These are phyloP conservation scores for Alnus glutinosa DNA, from an alignment of 306 rosid species.

Conservation along the genomic window DNA sequence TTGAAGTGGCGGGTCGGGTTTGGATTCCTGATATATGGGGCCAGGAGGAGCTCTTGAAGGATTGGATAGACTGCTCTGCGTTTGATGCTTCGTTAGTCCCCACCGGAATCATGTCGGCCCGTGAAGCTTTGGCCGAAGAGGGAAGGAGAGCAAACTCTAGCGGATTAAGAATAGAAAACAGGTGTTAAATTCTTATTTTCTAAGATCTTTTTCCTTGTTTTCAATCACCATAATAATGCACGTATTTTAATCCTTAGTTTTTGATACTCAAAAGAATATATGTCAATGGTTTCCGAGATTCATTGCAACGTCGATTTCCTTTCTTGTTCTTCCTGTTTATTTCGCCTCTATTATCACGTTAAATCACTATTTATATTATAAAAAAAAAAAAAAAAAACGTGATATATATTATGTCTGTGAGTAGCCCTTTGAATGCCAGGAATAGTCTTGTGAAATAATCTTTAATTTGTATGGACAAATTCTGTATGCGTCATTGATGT, in stretches of 20 bases:
- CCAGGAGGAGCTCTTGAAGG: slow-evolving; percentile 78
- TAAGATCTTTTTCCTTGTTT: not conserved
- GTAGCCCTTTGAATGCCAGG: not conserved
- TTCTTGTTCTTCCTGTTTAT: not conserved
- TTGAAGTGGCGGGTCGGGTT: slow-evolving; percentile 69
- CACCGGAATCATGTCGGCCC: slow-evolving; percentile 54
- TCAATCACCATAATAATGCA: not conserved
- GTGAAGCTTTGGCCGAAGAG: slow-evolving; percentile 66
- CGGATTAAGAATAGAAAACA: slow-evolving; percentile 53
- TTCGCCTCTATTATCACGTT: not conserved
- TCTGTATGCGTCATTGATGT: not conserved
- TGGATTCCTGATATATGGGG: slow-evolving; percentile 98
- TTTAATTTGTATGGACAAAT: not conserved
- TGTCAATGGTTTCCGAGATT: not conserved
- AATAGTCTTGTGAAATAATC: not conserved
- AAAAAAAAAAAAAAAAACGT: no score
- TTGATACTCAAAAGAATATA: not conserved
- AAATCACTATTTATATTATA: not conserved
- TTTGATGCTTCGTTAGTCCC: slow-evolving; percentile 77
- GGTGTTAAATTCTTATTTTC: slow-evolving; percentile 43
- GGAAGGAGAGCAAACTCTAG: slow-evolving; percentile 49
- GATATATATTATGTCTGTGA: not conserved
- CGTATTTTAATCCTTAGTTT: not conserved
- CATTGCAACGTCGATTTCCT: not conserved
- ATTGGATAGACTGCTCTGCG: slow-evolving; percentile 76